Evolutionary conservation across 75 land plant species (phyloP).

Genomic region (Cryptomeria japonica): DNA sequence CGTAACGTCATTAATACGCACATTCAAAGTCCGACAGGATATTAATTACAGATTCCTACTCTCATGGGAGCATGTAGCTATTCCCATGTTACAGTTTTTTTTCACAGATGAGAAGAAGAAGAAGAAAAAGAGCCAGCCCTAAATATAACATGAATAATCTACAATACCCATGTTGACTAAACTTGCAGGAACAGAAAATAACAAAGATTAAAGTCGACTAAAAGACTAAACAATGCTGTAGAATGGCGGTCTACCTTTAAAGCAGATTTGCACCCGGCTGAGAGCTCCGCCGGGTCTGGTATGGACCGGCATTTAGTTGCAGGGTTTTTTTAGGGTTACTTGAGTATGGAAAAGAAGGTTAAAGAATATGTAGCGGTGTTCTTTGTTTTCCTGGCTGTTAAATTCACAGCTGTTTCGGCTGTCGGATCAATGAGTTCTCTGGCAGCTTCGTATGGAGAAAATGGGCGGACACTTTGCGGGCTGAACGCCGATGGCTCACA

Average conservation of each 20-base stretch:
- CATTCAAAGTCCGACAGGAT: neutral
- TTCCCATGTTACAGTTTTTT: neutral
- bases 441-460: constrained; percentile 80
- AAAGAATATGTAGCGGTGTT: neutral
- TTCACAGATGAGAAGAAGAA: neutral
- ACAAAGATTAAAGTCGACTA: too few species aligned
- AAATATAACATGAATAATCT: too few species aligned
- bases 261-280: neutral
- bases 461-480: constrained; percentile 73
- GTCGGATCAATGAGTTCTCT: constrained; percentile 70
- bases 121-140: too few species aligned
- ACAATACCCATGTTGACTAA: neutral
- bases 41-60: constrained; percentile 2
- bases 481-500: constrained; percentile 58
- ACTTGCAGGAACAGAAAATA: neutral
- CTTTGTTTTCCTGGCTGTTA: neutral
- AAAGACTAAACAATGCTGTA: neutral
- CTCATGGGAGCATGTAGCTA: neutral
- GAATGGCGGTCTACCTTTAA: too few species aligned
- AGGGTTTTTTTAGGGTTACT: neutral
- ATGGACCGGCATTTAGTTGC: neutral
- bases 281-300: neutral
- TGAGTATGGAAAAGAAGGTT: neutral
- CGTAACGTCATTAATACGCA: neutral
- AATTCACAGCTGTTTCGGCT: neutral